These are phyloP conservation scores for Phytophthora meadii DNA, from an alignment of 352 stramenopile genomes.

Conservation along the genomic window DNA sequence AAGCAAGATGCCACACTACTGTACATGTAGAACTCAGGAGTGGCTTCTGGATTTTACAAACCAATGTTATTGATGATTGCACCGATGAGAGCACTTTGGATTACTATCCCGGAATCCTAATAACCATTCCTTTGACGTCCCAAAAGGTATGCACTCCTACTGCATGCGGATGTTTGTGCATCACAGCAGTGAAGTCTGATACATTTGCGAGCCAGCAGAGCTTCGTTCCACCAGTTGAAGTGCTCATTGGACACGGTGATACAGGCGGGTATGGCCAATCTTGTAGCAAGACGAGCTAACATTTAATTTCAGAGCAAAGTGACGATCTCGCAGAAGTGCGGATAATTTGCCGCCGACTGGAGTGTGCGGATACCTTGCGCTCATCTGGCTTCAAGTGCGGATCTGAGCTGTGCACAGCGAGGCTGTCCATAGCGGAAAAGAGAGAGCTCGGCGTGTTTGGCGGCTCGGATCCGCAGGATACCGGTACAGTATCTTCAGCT, in stretches of 20 bases:
- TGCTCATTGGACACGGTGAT: constrained; percentile 7
- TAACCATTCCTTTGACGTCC: no score
- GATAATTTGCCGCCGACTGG: constrained; percentile 25
- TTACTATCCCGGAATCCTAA: no score
- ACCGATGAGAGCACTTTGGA: no score
- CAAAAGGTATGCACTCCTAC: no score
- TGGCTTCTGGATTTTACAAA: constrained; percentile 4
- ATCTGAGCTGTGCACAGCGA: constrained; percentile 11
- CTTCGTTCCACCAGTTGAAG: no score
- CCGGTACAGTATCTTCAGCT: constrained; percentile 17
- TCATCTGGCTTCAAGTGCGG: constrained; percentile 23
- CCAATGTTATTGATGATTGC: not conserved
- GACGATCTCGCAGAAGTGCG: not conserved
- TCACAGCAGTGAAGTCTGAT: no score
- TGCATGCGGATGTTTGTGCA: no score
- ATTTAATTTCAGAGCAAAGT: constrained; percentile 19
- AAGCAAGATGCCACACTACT: not conserved
- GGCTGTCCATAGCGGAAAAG: constrained; percentile 26
- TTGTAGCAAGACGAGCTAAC: constrained; percentile 11
- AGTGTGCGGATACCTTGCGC: constrained; percentile 12
- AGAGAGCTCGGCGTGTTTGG: constrained; percentile 4
- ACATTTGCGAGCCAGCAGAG: no score
- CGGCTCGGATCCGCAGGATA: constrained; percentile 1
- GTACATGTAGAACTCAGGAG: not conserved
- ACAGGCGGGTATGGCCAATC: constrained; percentile 10